Evolutionary conservation across 1,139 yeast species (phyloP).

Genomic region (Debaryomycetaceae sp.): DNA sequence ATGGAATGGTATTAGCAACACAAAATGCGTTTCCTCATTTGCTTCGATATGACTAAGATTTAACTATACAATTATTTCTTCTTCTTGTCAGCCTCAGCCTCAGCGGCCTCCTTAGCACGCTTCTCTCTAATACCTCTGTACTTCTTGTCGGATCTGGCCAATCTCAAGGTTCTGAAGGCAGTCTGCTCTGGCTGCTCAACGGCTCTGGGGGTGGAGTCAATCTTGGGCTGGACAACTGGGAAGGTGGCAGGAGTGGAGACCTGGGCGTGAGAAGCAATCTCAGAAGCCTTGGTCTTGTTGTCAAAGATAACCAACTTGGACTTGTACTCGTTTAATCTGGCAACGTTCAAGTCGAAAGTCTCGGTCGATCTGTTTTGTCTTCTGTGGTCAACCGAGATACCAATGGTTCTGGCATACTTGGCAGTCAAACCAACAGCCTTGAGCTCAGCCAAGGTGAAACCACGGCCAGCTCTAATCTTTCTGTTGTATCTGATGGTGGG

Average conservation of each 20-base stretch:
- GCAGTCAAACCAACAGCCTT: constrained; percentile 97
- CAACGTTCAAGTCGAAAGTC: constrained; percentile 91
- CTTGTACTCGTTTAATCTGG: constrained; percentile 94
- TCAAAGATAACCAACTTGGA: constrained; percentile 95
- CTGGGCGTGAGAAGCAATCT: constrained; percentile 67
- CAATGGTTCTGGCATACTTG: constrained; percentile 96
- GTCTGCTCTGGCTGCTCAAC: constrained; percentile 80
- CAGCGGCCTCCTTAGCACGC: constrained; percentile 96
- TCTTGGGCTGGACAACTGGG: constrained; percentile 83
- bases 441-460: constrained; percentile 96
- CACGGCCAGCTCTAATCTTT: constrained; percentile 99
- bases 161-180: constrained; percentile 94
- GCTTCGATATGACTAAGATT: constrained; percentile 9
- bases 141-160: constrained; percentile 91
- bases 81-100: constrained; percentile 97
- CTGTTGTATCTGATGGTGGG: constrained; percentile 99
- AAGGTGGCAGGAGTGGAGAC: constrained; percentile 75
- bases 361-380: constrained; percentile 98
- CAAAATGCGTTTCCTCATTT: no score
- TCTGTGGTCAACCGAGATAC: constrained; percentile 99
- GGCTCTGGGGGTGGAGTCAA: constrained; percentile 82
- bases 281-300: constrained; percentile 75
- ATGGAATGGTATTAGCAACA: constrained; percentile 1
- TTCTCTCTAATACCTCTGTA: constrained; percentile 94
- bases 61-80: constrained; percentile 60